Conservation (phyloP, 2,329 filamentous ascomycete species). For the Penicillium brasilianum region DNA sequence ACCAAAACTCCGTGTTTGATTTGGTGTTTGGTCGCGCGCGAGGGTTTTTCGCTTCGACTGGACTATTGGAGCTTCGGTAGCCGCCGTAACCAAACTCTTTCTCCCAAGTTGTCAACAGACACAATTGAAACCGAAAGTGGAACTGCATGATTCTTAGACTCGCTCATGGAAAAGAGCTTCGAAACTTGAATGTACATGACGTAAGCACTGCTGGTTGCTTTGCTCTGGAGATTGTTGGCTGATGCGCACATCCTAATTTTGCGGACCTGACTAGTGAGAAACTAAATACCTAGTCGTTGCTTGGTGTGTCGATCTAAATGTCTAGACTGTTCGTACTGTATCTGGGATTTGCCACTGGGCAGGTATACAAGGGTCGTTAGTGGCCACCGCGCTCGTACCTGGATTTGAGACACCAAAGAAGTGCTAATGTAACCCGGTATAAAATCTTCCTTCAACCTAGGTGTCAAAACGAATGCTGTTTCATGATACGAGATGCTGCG, state of each 20-base stretch:
- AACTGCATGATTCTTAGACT: no score
- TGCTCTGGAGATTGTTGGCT: background rate
- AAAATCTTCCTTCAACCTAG: no score
- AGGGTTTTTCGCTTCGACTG: background rate
- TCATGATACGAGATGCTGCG: background rate
- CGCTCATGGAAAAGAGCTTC: no score
- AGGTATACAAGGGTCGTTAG: background rate
- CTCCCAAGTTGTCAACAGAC: background rate
- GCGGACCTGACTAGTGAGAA: background rate
- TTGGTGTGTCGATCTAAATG: conserved; percentile 3
- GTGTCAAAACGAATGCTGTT: background rate
- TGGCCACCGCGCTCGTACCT: background rate
- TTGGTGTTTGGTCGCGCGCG: conserved; percentile 1
- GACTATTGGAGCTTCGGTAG: background rate
- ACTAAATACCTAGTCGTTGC: background rate
- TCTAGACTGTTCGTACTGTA: background rate
- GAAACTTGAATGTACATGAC: background rate
- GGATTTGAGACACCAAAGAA: background rate
- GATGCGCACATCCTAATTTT: conserved; percentile 4
- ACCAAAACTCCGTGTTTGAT: background rate
- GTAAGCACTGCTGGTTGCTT: background rate
- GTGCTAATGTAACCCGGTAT: no score
- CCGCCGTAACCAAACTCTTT: background rate
- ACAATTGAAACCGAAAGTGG: background rate
- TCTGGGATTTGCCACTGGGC: background rate